Percentiles rank a stretch among this genome's conserved stretches.
phyloP scores from a whole-genome alignment of 2,329 filamentous ascomycete genomes.

The Neofusicoccum sp. region DNA sequence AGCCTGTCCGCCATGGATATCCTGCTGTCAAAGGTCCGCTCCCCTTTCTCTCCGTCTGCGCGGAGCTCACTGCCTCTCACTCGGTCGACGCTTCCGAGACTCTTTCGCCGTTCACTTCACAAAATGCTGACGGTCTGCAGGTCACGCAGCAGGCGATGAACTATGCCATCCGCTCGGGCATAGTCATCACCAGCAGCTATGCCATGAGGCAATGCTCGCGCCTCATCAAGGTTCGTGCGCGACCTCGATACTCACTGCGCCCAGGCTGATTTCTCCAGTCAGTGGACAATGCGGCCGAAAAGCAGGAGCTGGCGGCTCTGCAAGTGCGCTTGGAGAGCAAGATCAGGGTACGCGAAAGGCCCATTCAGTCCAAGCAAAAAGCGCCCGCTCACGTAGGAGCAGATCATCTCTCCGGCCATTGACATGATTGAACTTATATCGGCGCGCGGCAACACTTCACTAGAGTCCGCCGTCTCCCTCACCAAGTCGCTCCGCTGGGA shows the following conservation, averaged over 20 bases:
- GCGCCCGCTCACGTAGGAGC: background rate
- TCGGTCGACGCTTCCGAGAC: too few relatives aligned
- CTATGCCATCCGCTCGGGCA: constrained; percentile 82
- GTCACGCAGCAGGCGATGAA: constrained; percentile 79
- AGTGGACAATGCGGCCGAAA: constrained; percentile 37
- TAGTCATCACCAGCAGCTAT: constrained; percentile 80
- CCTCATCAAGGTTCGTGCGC: constrained; percentile 60
- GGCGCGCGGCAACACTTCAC: constrained; percentile 71
- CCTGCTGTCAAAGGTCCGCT: constrained; percentile 57
- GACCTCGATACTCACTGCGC: background rate
- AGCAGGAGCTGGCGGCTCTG: constrained; percentile 69
- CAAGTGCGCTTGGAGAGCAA: constrained; percentile 78
- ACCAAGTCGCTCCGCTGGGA: constrained; percentile 81
- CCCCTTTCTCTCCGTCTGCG: too few relatives aligned
- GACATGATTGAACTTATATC: constrained; percentile 89
- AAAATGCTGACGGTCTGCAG: constrained; percentile 36
- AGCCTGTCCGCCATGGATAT: constrained; percentile 63
- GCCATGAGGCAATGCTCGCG: constrained; percentile 79
- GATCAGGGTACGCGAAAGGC: constrained; percentile 67
- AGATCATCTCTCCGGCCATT: constrained; percentile 87
- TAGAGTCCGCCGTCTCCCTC: constrained; percentile 81
- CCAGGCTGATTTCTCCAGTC: constrained; percentile 23
- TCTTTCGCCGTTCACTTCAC: background rate
- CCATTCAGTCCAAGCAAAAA: background rate
- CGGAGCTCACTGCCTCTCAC: too few relatives aligned